These are phyloP conservation scores for Mucor velutinosus DNA, from an alignment of 371 early-diverging fungal genomes.

Conservation along the genomic window DNA sequence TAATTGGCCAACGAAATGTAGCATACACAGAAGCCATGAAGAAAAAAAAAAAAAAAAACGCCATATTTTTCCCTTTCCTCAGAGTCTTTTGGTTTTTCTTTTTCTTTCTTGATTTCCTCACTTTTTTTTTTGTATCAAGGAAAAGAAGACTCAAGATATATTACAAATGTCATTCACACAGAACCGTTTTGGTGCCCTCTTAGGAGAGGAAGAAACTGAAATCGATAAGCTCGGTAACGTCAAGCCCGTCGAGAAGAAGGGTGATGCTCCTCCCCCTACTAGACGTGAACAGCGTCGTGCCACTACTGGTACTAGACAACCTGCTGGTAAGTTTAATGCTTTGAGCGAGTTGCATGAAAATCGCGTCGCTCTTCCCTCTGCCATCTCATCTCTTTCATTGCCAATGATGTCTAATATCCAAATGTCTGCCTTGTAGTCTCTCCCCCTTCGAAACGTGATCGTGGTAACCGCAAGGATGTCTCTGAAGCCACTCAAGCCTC, in stretches of 20 bases:
- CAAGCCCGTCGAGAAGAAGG: conserved; percentile 38
- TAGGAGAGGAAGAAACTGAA: conserved; percentile 42
- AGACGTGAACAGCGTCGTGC: conserved; percentile 23
- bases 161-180: conserved; percentile 28
- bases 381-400: neutral
- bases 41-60: conserved; percentile 5
- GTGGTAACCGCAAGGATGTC: conserved; percentile 21
- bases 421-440: conserved; percentile 27
- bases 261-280: conserved; percentile 17
- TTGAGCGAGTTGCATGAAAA: neutral
- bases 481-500: conserved; percentile 3
- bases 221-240: conserved; percentile 45
- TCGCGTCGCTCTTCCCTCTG: neutral
- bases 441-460: conserved; percentile 45
- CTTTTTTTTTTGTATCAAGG: conserved; percentile 5
- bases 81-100: neutral
- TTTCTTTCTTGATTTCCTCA: conserved; percentile 1
- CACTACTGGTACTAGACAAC: conserved; percentile 17
- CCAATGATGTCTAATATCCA: neutral
- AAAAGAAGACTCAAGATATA: neutral
- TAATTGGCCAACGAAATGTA: conserved; percentile 1
- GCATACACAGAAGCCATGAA: conserved; percentile 4
- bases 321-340: conserved; percentile 26
- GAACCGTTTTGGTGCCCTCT: conserved; percentile 40
- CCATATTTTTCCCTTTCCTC: neutral